Base-by-base conservation (phyloP, 345 rosid genomes). In the Conringia planisiliqua region DNA sequence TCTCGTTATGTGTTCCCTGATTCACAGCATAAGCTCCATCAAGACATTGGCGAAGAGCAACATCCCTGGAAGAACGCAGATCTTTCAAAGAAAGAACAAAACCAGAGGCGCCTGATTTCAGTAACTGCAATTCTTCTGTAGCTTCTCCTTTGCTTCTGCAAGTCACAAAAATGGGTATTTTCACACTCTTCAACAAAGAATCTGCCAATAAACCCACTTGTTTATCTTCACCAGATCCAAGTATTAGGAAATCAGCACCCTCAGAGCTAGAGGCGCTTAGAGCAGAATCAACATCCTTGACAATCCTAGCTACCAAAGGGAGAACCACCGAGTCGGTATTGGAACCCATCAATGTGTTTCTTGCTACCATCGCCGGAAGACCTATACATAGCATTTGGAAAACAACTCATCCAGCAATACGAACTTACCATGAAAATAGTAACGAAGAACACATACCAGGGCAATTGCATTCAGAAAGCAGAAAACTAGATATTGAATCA, bases 201-300 rank as follows among this genome's bases (percentile, higher is more conserved):
- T 73, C 81, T 43, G 69, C 58, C 44, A 74, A 68, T 52, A 47
- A 40, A 83, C 84, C 83, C 43, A 69, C 66, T 68, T 67, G 55
- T 54, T 75, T 55, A 70, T 78, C 89, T 74, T 65, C 83, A 27
- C 56, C 72, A 62, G 79, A 55, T 69, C 55, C 72, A 66, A 81
- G 87, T 60, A 95, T 82, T 39, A 95, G 86, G 70, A 95, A 92
- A 88, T 92, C 99, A 83, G 95, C 97, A 76, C 99, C 97, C 78
- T 95, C 99, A n/a, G 91, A 87, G 76, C 54, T 88, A 60, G 97
- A 80, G 14, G 97, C 97, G 69, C 55, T 73, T 18, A 81, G 58
- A 30, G 97, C 96, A 59, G 97, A 84, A 61, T 73, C 76, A 71
- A 83, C 65, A 76, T 83, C 83, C 63, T 85, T 83, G 71, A 89